Evolutionary conservation across 768 basidiomycete species (phyloP), one percentile per base, ranked within the genome.

Genomic region (Boletus tylopilopsis): DNA sequence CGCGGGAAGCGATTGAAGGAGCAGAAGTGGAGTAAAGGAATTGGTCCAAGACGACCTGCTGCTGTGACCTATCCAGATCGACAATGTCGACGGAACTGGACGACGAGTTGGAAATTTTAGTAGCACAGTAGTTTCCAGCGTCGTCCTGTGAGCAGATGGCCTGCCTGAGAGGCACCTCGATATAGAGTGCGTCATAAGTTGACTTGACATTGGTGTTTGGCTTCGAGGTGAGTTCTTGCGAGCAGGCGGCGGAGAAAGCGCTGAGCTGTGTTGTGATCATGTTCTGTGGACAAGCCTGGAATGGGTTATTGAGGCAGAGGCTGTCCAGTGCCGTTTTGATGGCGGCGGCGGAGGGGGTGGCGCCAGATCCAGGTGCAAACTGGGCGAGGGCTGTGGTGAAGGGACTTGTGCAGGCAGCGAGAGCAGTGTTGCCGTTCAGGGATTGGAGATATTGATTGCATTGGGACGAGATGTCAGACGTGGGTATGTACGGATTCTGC

Each of bases 101-200:
- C 1, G 68, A 60, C 15, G 68, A 56, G 41, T 57, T 57, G 36
- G 73, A 66, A 29, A 81, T 69, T 25, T 79, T 59, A 48, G 76
- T 66, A 24, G 80, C 78, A 63, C 95, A 98, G 70, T 78, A 96
- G 33, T 75, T 71, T 27, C 81, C 84, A 40, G 60, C 71, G 60
- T 84, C 81, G 60, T 87, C 81, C 76, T 90, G 88, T 39, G 85
- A 57, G 71, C 94, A 97, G 25, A 90, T 63, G 23, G 92, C 84
- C 6, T 64, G 56, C 53, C 71, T 71, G 63, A 95, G 64, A 8
- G 94, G 92, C 11, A 64, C 53, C 38, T 94, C 55, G 50, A 76
- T 55, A 72, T 91, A 99, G 24, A 97, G 71, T 25, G 82, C 72
- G 64, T 97, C 94, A 71, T 98, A 99, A 2, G 79, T 68, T 23